phyloP scores from a whole-genome alignment of 23 red algal genomes.

The Gracilariopsis chorda region DNA sequence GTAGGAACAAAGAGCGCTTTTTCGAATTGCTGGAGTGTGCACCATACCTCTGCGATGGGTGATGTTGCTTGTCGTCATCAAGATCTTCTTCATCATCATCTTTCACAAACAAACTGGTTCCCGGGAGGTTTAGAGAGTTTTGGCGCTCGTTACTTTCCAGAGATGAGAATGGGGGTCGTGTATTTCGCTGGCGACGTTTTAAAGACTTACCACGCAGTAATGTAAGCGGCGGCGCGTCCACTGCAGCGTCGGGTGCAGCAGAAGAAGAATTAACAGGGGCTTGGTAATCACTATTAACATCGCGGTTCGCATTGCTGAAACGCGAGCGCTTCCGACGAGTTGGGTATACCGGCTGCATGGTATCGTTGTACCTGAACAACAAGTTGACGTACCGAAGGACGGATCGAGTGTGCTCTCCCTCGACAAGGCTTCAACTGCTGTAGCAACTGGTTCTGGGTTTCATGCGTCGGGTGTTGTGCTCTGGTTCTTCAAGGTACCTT shows the following conservation, averaged over 20 bases:
- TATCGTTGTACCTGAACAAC: too few species aligned
- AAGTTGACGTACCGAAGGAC: too few species aligned
- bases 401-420: too few species aligned
- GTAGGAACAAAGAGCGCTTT: background rate
- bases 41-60: background rate
- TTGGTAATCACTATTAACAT: too few species aligned
- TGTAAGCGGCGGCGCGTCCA: background rate
- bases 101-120: background rate
- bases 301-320: background rate
- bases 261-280: too few species aligned
- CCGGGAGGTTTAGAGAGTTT: background rate
- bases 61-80: background rate
- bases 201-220: constrained; percentile 9
- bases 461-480: too few species aligned
- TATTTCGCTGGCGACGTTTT: constrained; percentile 13
- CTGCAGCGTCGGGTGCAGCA: background rate
- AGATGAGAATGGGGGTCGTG: background rate
- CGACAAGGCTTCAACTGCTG: too few species aligned
- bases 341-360: too few species aligned
- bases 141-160: constrained; percentile 11
- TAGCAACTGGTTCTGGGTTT: too few species aligned
- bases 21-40: background rate
- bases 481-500: too few species aligned
- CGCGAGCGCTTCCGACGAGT: background rate
- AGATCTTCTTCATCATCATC: background rate